Evolutionary conservation across 2,329 filamentous ascomycete genomes (phyloP), one percentile per base, ranked within the genome.

Genomic region (Cladobotryum protrusum): DNA sequence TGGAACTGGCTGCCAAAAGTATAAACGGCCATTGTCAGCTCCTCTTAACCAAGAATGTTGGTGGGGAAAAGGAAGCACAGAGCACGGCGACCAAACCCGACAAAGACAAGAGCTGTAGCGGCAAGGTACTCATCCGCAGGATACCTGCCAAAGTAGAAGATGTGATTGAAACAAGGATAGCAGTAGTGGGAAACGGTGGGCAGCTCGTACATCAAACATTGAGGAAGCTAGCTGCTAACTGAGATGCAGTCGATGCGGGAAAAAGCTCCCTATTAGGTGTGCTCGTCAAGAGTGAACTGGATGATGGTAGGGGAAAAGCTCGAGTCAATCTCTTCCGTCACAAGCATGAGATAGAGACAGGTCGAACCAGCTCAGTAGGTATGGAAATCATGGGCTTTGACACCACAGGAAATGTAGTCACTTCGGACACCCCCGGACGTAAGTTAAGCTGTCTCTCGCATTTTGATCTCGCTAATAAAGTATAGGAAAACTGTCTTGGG

Each of bases 301-400:
- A 99, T 61, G 93, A 99, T 69, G 93, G 93, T 14, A 81, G 93
- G 63, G 93, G 93, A 12, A 92, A 88, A 67, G 92, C 93, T 42
- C 86, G 93, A 54, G 88, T 99, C 46, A 97, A 96, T 57, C 82
- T 99, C 12, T 99, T 99, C 71, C 82, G 93, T 14, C 93, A 99
- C 69, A 97, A 99, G 70, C 93, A 99, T 63, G 93, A 99, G 70
- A 87, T 97, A 37, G 93, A 99, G 69, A 93, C 88, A 43, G 93
- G 93, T 1, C 81, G 93, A 57, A 99, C 93, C 9, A 96, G 89
- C 64, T 96, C 91, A 0, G 93, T 99, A 1, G 92, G 93, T 39
- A 95, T 97, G 91, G 93, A 99, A 68, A 97, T 97, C 54, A 90
- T 97, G 86, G 93, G 93, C 2, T 99, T 96, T 60, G 90, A 97